These are phyloP conservation scores for Mycena crocata DNA, from an alignment of 768 basidiomycete genomes.

Conservation along the genomic window DNA sequence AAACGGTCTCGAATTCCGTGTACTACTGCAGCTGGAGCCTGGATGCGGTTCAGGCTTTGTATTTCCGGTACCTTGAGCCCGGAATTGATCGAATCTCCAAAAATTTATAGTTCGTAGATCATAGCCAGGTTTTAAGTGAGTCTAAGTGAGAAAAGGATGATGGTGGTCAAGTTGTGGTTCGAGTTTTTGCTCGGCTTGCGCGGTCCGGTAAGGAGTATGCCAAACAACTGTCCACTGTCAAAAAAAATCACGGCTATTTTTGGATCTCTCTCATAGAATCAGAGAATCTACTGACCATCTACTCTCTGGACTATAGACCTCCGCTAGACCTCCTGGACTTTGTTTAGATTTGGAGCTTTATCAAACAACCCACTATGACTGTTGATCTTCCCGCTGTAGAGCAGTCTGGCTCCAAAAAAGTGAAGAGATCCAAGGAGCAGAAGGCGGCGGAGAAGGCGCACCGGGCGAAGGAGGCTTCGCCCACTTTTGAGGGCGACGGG, in stretches of 20 bases:
- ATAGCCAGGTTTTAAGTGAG: too few species aligned
- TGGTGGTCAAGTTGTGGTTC: too few species aligned
- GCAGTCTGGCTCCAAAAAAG: constrained; percentile 16
- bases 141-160: too few species aligned
- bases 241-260: constrained; percentile 16
- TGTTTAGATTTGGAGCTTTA: background rate
- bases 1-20: too few species aligned
- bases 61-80: too few species aligned
- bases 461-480: constrained; percentile 25
- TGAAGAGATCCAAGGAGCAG: constrained; percentile 32
- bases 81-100: too few species aligned
- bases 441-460: constrained; percentile 45
- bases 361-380: constrained; percentile 6
- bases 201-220: background rate
- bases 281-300: background rate
- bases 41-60: too few species aligned
- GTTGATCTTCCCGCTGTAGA: background rate
- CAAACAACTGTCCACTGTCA: background rate
- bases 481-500: constrained; percentile 12
- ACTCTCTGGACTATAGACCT: constrained; percentile 5
- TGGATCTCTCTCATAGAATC: constrained; percentile 1
- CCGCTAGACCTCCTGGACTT: constrained; percentile 8
- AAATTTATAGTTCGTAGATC: too few species aligned
- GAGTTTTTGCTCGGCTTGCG: background rate
- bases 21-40: too few species aligned